phyloP scores from a whole-genome alignment of 2,329 filamentous ascomycete genomes.

The Hymenoscyphus occultus region DNA sequence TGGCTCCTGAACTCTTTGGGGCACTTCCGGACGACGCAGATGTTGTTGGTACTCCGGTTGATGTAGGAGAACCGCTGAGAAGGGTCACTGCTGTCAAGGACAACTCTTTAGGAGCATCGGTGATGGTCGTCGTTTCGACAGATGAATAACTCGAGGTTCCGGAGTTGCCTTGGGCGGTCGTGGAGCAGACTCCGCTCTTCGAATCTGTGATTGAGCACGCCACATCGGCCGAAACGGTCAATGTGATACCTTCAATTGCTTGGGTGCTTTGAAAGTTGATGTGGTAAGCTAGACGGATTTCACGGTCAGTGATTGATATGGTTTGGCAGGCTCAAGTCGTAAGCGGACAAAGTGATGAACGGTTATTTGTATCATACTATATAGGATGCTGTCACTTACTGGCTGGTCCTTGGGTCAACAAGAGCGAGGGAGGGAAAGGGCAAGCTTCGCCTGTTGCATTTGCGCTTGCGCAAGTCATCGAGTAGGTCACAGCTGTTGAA shows the following conservation, averaged over 20 bases:
- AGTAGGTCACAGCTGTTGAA: constrained; percentile 24
- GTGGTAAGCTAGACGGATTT: background rate
- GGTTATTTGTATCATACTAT: background rate
- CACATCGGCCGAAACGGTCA: constrained; percentile 9
- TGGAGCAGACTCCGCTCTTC: constrained; percentile 18
- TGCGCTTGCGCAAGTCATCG: constrained; percentile 16
- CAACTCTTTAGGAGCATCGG: background rate
- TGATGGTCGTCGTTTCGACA: constrained; percentile 7
- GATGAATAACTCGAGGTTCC: constrained; percentile 8
- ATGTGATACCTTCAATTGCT: too few species aligned
- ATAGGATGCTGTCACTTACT: constrained; percentile 19
- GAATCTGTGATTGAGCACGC: constrained; percentile 22
- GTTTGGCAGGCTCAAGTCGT: too few species aligned
- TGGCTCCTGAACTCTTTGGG: constrained; percentile 6
- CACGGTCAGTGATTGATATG: too few species aligned
- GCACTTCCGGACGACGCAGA: constrained; percentile 16
- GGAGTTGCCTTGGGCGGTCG: background rate
- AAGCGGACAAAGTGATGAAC: too few species aligned
- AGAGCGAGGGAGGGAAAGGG: constrained; percentile 23
- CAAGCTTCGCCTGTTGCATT: constrained; percentile 16
- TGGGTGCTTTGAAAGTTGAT: background rate
- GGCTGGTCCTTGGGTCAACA: constrained; percentile 29
- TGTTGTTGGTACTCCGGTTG: constrained; percentile 15
- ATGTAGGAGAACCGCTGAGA: background rate
- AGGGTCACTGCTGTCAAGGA: background rate